Base-by-base conservation (phyloP, 257 asterid species). In the Apocynum venetum region DNA sequence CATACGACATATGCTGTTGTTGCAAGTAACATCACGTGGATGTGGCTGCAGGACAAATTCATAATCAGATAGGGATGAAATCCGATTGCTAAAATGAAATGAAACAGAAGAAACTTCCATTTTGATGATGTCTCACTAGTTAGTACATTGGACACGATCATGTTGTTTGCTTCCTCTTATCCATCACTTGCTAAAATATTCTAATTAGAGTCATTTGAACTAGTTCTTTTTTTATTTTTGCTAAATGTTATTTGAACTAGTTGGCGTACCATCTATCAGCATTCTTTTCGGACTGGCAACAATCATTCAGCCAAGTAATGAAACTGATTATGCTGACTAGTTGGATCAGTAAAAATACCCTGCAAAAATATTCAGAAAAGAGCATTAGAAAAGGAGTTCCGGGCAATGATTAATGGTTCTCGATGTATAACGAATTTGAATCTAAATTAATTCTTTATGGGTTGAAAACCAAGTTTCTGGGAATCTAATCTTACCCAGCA, bases 291-390 rank as follows among this genome's bases (percentile, higher is more conserved):
- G 91, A 87, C 19, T 80, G 83, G 75, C 87, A 83, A 70, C 84
- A 81, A 57, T 85, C 89, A 13, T 85, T 83, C 53, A 85, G 77
- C 91, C 91, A 87, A 59, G 89, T 85, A 63, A 87, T 87, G 80
- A 87, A 87, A 78, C 91, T 87, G 80, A 87, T 87, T 71, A 87
- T 78, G 65, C 91, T 87, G 38, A 87, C 38, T 8, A 87, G 80
- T 83, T 87, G 91, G 80, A 87, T 87, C 51, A 87, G 79, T 60
- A 87, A 76, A 80, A 87, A 87, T 4, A 87, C 89, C 78, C 91
- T 85, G 87, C 77, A 82, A 64, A 83, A 35, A 63, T 52, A 72
- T 68, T 44, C 47, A 71, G 35, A 65, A 66, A 67, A 52, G 53
- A 76, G 55, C 31, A 17, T 64, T 35, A 76, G 31, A 38, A 31